Conservation (phyloP, 768 basidiomycete species). For the Pulveroboletus sp. region DNA sequence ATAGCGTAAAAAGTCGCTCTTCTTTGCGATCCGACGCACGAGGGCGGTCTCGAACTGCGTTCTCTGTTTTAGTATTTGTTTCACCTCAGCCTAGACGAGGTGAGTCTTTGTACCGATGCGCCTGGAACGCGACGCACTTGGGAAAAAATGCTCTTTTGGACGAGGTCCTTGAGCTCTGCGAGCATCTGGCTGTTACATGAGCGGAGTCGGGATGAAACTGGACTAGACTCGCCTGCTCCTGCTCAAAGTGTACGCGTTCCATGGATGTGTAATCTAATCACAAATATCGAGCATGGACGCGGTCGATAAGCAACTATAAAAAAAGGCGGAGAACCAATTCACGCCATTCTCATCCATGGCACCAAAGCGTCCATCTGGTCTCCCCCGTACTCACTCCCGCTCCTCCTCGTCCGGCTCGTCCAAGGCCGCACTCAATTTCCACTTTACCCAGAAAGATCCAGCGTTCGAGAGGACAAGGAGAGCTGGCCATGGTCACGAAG, state of each 20-base stretch:
- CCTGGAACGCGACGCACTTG: constrained; percentile 47
- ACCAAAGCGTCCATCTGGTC: constrained; percentile 45
- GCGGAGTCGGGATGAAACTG: neutral
- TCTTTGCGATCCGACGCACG: constrained; percentile 79
- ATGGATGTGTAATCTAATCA: constrained; percentile 43
- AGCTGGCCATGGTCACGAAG: constrained; percentile 35
- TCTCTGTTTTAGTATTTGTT: constrained; percentile 80
- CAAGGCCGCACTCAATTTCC: constrained; percentile 57
- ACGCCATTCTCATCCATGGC: constrained; percentile 38
- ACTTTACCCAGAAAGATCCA: constrained; percentile 66
- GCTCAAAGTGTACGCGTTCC: constrained; percentile 93
- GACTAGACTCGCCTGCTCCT: constrained; percentile 67
- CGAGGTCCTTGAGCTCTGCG: constrained; percentile 90
- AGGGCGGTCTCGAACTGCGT: constrained; percentile 83
- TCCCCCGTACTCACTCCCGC: constrained; percentile 61
- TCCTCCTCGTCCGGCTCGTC: constrained; percentile 54
- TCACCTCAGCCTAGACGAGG: constrained; percentile 62
- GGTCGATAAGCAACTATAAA: constrained; percentile 23
- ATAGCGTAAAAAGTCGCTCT: constrained; percentile 87
- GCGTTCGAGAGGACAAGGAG: constrained; percentile 54
- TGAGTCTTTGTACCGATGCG: constrained; percentile 2
- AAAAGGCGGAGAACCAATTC: constrained; percentile 32
- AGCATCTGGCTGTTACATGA: constrained; percentile 62
- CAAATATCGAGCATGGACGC: neutral
- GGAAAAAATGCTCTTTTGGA: constrained; percentile 82